phyloP scores from a whole-genome alignment of 2,329 filamentous ascomycete genomes.

The Myriosclerotinia duriaeana region DNA sequence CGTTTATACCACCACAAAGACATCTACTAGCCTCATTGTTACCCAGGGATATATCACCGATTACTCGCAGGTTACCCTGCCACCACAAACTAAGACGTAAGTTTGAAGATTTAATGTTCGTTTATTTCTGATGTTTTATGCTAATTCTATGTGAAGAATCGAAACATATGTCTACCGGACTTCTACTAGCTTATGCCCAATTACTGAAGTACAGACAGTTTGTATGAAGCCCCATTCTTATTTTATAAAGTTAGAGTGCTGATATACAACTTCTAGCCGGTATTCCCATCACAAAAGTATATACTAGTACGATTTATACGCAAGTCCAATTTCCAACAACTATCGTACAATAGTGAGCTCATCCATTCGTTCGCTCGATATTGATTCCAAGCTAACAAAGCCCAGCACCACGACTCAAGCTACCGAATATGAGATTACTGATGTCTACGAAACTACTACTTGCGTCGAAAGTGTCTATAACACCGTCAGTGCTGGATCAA shows the following conservation, averaged over 20 bases:
- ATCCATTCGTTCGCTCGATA: neutral
- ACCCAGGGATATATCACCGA: constrained; percentile 29
- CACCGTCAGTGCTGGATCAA: constrained; percentile 43
- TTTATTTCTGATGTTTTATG: constrained; percentile 19
- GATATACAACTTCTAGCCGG: constrained; percentile 48
- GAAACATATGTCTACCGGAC: constrained; percentile 34
- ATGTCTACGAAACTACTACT: constrained; percentile 44
- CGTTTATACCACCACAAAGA: constrained; percentile 40
- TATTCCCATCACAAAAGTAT: constrained; percentile 41
- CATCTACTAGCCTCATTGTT: constrained; percentile 30
- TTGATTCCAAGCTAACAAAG: neutral
- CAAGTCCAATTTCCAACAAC: constrained; percentile 34
- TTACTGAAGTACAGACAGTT: constrained; percentile 50
- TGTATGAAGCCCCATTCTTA: constrained; percentile 42
- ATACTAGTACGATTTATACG: constrained; percentile 35
- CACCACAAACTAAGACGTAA: constrained; percentile 18
- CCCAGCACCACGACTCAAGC: constrained; percentile 14
- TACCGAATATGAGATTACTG: constrained; percentile 13
- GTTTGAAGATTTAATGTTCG: constrained; percentile 8
- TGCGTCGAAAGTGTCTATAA: constrained; percentile 31
- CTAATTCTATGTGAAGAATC: constrained; percentile 36
- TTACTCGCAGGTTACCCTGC: constrained; percentile 9
- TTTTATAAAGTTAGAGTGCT: constrained; percentile 39
- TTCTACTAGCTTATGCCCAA: constrained; percentile 46
- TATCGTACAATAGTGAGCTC: constrained; percentile 40